A percentile compares a stretch with the other conserved stretches of the same genome.
phyloP scores from a whole-genome alignment of 768 basidiomycete genomes.

The Xerocomus brunneocitrinus region DNA sequence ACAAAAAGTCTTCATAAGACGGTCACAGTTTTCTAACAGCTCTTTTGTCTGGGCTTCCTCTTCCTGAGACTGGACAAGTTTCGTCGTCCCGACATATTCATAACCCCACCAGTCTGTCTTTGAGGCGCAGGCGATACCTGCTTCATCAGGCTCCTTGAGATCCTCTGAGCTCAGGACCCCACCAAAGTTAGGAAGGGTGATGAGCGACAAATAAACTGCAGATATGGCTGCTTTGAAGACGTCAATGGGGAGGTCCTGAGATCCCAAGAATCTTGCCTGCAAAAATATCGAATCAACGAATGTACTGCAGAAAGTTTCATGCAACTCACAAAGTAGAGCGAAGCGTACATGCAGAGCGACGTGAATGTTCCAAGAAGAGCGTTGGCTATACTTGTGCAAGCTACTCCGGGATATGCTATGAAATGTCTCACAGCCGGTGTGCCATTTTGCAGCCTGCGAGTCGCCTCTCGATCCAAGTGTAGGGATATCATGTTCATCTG shows the following conservation, averaged over 20 bases:
- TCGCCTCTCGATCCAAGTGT: conserved; percentile 46
- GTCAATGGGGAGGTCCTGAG: conserved; percentile 58
- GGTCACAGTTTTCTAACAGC: conserved; percentile 55
- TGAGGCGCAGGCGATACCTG: conserved; percentile 46
- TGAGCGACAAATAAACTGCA: conserved; percentile 62
- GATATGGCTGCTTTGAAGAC: conserved; percentile 64
- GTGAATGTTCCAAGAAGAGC: conserved; percentile 43
- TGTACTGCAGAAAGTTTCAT: background rate
- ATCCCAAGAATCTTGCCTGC: conserved; percentile 68
- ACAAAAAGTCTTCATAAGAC: conserved; percentile 40
- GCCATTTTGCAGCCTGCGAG: conserved; percentile 20
- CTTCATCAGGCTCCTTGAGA: conserved; percentile 13
- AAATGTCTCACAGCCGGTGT: conserved; percentile 43
- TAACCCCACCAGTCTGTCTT: conserved; percentile 54
- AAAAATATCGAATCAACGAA: conserved; percentile 2
- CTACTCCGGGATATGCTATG: conserved; percentile 66
- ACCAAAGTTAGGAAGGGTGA: conserved; percentile 42
- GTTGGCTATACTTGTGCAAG: conserved; percentile 55
- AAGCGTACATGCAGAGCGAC: conserved; percentile 44
- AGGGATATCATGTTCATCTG: conserved; percentile 67
- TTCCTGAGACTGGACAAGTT: conserved; percentile 49
- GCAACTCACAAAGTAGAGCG: conserved; percentile 61
- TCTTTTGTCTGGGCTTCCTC: conserved; percentile 42
- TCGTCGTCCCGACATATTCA: conserved; percentile 45
- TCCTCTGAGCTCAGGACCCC: background rate